Base-by-base conservation (phyloP, 768 basidiomycete species). In the Mycena amicta region DNA sequence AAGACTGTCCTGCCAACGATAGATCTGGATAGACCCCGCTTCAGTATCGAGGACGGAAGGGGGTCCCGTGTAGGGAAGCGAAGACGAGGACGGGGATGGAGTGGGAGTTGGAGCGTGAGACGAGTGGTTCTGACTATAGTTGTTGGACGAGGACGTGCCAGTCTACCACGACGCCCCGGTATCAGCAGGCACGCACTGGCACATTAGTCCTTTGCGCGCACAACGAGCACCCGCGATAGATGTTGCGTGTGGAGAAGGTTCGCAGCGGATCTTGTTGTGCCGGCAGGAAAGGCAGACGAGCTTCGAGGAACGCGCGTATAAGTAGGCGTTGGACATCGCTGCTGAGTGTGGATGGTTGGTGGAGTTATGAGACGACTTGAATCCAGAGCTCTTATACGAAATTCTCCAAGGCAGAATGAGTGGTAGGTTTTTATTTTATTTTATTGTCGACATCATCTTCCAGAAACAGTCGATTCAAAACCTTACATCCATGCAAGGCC, bases 281-380 rank as follows among this genome's bases (percentile, higher is more conserved):
- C 43, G 43, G 43, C 43, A 45, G 8, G 43, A 45, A n/a, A 45
- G 43, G 43, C 43, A 45, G 43, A 45, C 43, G 43, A 45, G 43
- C 22, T 45, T 45, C 5, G 15, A 13, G 6, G 13, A 8, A n/a
- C 15, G 15, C 6, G 43, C 12, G 43, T 23, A 23, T 15, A 8
- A 8, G 43, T 15, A 15, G 43, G 43, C 43, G 43, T 45, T 16
- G 13, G 43, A 45, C 43, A 45, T 45, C 20, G 43, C 20, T 37
- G 33, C 18, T 37, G 33, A n/a, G n/a, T n/a, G n/a, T n/a, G n/a
- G n/a, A n/a, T n/a, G n/a, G n/a, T n/a, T n/a, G n/a, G n/a, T n/a
- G n/a, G n/a, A n/a, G n/a, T n/a, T n/a, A n/a, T n/a, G n/a, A n/a
- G n/a, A n/a, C n/a, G n/a, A n/a, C n/a, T n/a, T n/a, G n/a, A n/a